These are phyloP conservation scores for Parachaetomium inaequale DNA, from an alignment of 495 filamentous ascomycete species.

Conservation along the genomic window DNA sequence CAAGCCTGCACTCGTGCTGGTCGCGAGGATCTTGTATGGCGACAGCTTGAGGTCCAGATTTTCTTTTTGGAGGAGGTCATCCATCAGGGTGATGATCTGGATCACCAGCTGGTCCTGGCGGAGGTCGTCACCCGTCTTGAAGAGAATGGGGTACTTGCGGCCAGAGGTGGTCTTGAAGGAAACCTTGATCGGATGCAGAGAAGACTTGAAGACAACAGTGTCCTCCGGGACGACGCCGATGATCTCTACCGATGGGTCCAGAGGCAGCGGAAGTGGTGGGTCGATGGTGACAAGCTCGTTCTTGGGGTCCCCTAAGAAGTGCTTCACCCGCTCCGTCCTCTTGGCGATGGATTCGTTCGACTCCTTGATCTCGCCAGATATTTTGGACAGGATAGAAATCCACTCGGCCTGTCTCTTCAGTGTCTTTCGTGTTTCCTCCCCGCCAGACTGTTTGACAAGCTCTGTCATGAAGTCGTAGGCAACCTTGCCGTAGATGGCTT, in stretches of 20 bases:
- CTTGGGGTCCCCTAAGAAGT: constrained; percentile 78
- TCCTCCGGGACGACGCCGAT: constrained; percentile 79
- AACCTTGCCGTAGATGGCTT: constrained; percentile 81
- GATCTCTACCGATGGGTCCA: constrained; percentile 79
- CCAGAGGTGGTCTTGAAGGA: constrained; percentile 79
- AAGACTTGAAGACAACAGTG: constrained; percentile 91
- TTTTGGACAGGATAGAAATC: constrained; percentile 78
- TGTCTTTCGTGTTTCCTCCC: constrained; percentile 66
- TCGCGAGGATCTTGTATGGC: constrained; percentile 94
- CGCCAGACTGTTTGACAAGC: constrained; percentile 58
- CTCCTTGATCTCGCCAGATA: constrained; percentile 84
- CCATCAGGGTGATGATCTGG: constrained; percentile 98
- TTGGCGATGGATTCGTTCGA: constrained; percentile 69
- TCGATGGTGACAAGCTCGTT: constrained; percentile 81
- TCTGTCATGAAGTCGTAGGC: constrained; percentile 95
- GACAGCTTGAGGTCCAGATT: constrained; percentile 95
- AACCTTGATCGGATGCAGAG: constrained; percentile 83
- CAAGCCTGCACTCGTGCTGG: constrained; percentile 80
- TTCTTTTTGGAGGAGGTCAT: constrained; percentile 90
- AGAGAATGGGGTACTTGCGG: constrained; percentile 81
- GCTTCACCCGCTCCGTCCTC: constrained; percentile 80
- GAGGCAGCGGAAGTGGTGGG: constrained; percentile 80
- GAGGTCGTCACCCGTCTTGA: constrained; percentile 96
- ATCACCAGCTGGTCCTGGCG: constrained; percentile 97
- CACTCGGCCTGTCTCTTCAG: constrained; percentile 87